Base-by-base conservation (phyloP, 192 early-diverging fungal genomes). In the Mortierella claussenii region DNA sequence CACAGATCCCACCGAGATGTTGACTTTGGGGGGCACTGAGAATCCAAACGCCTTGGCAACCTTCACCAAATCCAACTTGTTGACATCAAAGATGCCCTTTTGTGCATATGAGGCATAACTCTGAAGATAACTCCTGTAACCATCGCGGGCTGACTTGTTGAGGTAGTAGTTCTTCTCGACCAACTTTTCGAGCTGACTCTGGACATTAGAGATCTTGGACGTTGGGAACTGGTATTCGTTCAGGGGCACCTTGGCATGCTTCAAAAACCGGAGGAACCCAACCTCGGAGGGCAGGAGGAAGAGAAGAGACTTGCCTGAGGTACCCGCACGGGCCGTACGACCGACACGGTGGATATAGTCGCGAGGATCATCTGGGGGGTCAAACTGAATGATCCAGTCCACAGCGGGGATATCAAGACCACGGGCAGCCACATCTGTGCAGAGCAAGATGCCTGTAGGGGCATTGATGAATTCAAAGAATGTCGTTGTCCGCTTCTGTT, bases 381-480 rank as follows among this genome's bases (percentile, higher is more conserved):
- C 98, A 79, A 93, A 99, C 82, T 99, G 97, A 57, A 99, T 92
- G 76, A 99, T 99, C 97, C 96, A 99, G 78, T 98, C 97, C 11
- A 99, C 97, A 7, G 93, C 88, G 28, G 97, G 97, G 51, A 99
- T 97, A 82, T 99, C 97, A 31, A 99, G 82, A 2, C 97, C 97
- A 80, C 97, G 90, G 4, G 97, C 97, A 18, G 97, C 97, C 40
- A 99, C 97, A 62, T 99, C 95, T 40, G 97, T 99, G 79, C 95
- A 97, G 52, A 98, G 85, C 52, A 99, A 81, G 63, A 97, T 96
- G 17, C 97, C 97, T 40, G 86, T 88, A 21, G 95, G 91, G 11
- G 97, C 95, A 64, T 99, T 99, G 68, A 89, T 90, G 78, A 97
- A 99, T 85, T 98, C 98, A 78, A 98, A 99, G 83, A 99, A 99